These are phyloP conservation scores for Chytriomyces confervae DNA, from an alignment of 192 early-diverging fungal species.

Conservation along the genomic window DNA sequence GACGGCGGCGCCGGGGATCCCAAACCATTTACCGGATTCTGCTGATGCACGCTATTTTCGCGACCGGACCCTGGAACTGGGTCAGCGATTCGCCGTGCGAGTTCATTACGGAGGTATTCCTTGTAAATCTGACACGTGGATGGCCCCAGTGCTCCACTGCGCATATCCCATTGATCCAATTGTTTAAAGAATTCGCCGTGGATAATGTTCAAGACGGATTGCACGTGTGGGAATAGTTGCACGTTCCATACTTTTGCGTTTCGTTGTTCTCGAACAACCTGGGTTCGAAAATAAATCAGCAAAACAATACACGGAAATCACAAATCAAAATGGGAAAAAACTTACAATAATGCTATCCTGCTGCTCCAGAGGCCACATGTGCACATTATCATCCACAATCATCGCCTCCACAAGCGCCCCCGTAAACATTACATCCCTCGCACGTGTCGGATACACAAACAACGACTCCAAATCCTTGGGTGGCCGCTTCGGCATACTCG, in stretches of 20 bases:
- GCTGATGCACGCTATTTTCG: no score
- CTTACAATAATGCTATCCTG: slow-evolving; percentile 76
- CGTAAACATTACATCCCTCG: not conserved
- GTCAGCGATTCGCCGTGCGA: slow-evolving; percentile 24
- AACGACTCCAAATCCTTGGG: slow-evolving; percentile 74
- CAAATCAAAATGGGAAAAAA: not conserved
- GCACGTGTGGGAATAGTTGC: slow-evolving; percentile 67
- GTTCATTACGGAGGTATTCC: slow-evolving; percentile 31
- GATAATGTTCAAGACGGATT: slow-evolving; percentile 57
- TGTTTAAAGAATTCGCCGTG: slow-evolving; percentile 70
- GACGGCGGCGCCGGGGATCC: not conserved
- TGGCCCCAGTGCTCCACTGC: slow-evolving; percentile 25
- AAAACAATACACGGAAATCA: not conserved
- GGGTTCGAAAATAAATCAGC: not conserved
- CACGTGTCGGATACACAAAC: slow-evolving; percentile 65
- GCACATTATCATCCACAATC: slow-evolving; percentile 72
- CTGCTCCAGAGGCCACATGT: slow-evolving; percentile 77
- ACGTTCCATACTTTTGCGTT: slow-evolving; percentile 68
- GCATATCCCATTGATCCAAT: slow-evolving; percentile 60
- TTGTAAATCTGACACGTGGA: slow-evolving; percentile 39
- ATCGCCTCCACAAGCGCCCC: slow-evolving; percentile 55
- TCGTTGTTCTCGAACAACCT: slow-evolving; percentile 61
- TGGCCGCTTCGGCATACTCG: slow-evolving; percentile 52
- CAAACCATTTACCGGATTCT: not conserved
- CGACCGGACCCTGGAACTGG: not conserved